These are phyloP conservation scores for Lichtheimia hyalospora DNA, from an alignment of 371 early-diverging fungal species.

Conservation along the genomic window DNA sequence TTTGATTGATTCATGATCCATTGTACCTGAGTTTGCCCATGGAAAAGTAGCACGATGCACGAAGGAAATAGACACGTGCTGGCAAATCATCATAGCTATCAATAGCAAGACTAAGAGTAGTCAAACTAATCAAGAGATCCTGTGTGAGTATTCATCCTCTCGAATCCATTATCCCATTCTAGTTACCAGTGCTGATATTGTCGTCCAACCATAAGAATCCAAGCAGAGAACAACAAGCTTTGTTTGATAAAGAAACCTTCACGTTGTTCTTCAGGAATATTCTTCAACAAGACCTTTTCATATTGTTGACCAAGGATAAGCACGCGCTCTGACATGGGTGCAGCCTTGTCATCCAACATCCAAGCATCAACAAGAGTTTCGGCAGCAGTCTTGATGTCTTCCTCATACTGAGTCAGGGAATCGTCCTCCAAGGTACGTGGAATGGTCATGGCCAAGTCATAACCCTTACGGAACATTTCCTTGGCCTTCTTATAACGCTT, in stretches of 20 bases:
- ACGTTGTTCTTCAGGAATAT: slow-evolving; percentile 48
- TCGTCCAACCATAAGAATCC: slow-evolving; percentile 66
- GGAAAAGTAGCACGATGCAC: slow-evolving; percentile 63
- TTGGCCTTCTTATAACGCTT: slow-evolving; percentile 60
- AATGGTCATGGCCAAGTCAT: slow-evolving; percentile 58
- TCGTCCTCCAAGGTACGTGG: slow-evolving; percentile 60
- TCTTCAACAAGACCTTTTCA: slow-evolving; percentile 49
- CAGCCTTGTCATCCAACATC: slow-evolving; percentile 70
- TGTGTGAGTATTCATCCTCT: neutral
- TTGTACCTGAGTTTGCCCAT: slow-evolving; percentile 50
- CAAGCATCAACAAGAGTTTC: slow-evolving; percentile 64
- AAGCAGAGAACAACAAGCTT: slow-evolving; percentile 50
- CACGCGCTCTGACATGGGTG: slow-evolving; percentile 64
- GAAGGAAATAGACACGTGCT: slow-evolving; percentile 61
- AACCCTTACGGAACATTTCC: slow-evolving; percentile 57
- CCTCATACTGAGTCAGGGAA: slow-evolving; percentile 53
- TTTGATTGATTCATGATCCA: neutral
- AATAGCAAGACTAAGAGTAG: slow-evolving; percentile 62
- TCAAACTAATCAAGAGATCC: slow-evolving; percentile 34
- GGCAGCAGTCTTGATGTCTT: slow-evolving; percentile 61
- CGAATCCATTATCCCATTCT: neutral
- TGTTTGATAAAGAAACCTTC: slow-evolving; percentile 55
- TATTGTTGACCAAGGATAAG: slow-evolving; percentile 63
- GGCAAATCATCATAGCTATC: slow-evolving; percentile 58
- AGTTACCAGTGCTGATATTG: slow-evolving; percentile 64